Evolutionary conservation across 257 asterid genomes (phyloP), one percentile per base, ranked within the genome.

Genomic region (Solanum dulcamara): DNA sequence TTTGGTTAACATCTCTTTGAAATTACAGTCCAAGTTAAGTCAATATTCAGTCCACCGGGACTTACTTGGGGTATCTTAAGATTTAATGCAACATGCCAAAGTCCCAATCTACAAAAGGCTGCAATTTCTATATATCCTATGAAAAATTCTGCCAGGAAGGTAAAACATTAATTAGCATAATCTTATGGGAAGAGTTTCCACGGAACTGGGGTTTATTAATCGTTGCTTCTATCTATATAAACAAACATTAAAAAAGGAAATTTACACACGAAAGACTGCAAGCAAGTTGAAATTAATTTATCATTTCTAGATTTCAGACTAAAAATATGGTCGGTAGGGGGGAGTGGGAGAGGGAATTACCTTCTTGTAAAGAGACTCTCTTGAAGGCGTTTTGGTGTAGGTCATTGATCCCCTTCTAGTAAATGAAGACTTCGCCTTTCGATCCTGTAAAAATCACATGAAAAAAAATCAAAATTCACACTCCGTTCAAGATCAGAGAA

Each of bases 361-460:
- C 98, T 95, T 97, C 88, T 89, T 90, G 90, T 87, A 83, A 9
- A 95, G 90, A 46, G 94, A 91, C 81, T 97, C 98, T 77, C 94
- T 92, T 26, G 98, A 90, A 53, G 98, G 99, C 83, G 97, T 92
- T 91, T 95, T 95, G 9, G 99, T 97, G 85, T 95, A 97, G 86
- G 90, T 87, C 97, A 97, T 89, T 28, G 98, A 94, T 83, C 98
- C 98, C 89, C 97, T 91, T 77, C 98, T 93, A 51, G 91, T 90
- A 85, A 93, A 97, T 33, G 96, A 92, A 44, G 96, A 62, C 71
- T 87, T 92, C 81, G 91, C 90, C 85, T 94, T 96, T 89, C 87
- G 93, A 88, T 94, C 98, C 99, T 97, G 81, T 51, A 70, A 50
- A 77, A 83, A 84, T 26, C 33, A 30, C 83, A 86, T 74, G 30